Evolutionary conservation across 257 asterid genomes (phyloP).

Genomic region (Solanum tarapatanum): DNA sequence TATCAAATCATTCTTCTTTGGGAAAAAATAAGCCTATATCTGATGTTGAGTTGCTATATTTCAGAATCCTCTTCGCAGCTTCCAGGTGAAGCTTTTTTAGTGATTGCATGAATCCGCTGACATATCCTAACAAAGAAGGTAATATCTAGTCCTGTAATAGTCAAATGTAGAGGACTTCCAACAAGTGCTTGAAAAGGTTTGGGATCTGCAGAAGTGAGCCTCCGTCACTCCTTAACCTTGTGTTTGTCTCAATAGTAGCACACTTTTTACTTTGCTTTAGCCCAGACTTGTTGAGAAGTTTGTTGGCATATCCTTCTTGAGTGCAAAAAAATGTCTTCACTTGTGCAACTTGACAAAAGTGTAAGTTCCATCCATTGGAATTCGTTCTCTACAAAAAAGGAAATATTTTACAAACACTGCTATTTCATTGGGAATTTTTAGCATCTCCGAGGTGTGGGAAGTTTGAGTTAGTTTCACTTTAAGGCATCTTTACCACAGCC

Average conservation of each 20-base stretch:
- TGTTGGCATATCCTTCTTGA: background rate
- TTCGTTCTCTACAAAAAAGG: background rate
- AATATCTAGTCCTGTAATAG: background rate
- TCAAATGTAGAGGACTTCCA: background rate
- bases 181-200: background rate
- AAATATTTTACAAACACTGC: background rate
- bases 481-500: background rate
- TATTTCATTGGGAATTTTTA: background rate
- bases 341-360: background rate
- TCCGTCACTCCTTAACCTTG: background rate
- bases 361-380: background rate
- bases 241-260: background rate
- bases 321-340: background rate
- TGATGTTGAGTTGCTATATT: background rate
- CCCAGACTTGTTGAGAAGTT: background rate
- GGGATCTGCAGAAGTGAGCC: background rate
- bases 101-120: background rate
- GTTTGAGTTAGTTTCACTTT: background rate
- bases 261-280: background rate
- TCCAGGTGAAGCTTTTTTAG: background rate
- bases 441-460: background rate
- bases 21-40: background rate
- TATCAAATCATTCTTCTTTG: background rate
- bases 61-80: background rate
- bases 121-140: background rate